Evolutionary conservation across 495 filamentous ascomycete species (phyloP), one percentile per base, ranked within the genome.

Genomic region (Pseudevernia furfuracea): DNA sequence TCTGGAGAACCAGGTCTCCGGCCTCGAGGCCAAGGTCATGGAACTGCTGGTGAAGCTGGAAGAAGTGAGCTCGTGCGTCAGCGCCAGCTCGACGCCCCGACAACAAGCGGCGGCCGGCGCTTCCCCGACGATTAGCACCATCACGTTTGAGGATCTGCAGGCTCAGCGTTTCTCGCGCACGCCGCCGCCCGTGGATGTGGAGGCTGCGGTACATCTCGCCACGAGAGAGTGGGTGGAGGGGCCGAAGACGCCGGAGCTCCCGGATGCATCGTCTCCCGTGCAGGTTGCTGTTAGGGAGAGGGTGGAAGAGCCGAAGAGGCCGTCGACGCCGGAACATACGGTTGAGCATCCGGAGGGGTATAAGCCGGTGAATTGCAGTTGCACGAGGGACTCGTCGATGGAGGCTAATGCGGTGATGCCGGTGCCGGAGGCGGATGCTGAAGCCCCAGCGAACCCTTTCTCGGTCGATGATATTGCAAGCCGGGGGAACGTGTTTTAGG

Each of bases 1-100:
- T 12, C 3, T 63, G 37, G 61, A 63, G 30, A 56, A 43, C 39
- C 61, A 63, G 25, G 61, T 63, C 10, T 43, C 52, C 21, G n/a
- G 61, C 9, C 52, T 63, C 3, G 39, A 63, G 23, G 28, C 23
- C 1, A 23, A 23, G 12, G 34, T 48, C 37, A 21, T 41, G 39
- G 61, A 58, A 6, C 12, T 63, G 52, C 38, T 43, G 10, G 61
- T 43, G 25, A 41, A 38, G 32, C 38, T 58, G 1, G 41, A 58
- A 21, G 61, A 63, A 21, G 9, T 46, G 21, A 58, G 36, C 21
- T 63, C 61, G 28, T 34, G 39, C 61, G 30, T 25, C 61, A 10
- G 53, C 56, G 15, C 43, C 21, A 19, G 49, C 49, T 44, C 52
- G 34, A 43, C 53, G 30, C 43, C 38, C 10, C 37, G 55, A 28